Evolutionary conservation across 2,329 filamentous ascomycete species (phyloP).

Genomic region (Beauveria scarabaeidicola): DNA sequence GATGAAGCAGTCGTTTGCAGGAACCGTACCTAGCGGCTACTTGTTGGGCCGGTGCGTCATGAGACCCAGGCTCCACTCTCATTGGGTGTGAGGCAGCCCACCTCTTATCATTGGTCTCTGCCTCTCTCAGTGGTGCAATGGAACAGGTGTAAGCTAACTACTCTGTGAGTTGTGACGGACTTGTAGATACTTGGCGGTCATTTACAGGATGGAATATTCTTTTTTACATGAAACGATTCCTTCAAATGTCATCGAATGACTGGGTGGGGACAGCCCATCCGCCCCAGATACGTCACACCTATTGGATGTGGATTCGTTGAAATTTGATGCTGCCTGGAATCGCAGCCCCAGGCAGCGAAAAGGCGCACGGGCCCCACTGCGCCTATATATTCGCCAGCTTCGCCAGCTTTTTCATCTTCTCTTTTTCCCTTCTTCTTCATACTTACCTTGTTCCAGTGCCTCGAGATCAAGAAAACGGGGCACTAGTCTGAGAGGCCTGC

Average conservation of each 20-base stretch:
- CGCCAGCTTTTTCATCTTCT: slow-evolving; percentile 11
- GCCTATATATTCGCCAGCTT: slow-evolving; percentile 16
- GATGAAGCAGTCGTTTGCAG: not conserved
- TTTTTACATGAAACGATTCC: not conserved
- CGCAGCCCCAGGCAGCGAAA: slow-evolving; percentile 13
- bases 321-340: not conserved
- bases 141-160: not conserved
- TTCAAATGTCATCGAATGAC: not conserved
- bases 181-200: not conserved
- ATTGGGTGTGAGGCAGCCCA: slow-evolving; percentile 14
- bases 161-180: not conserved
- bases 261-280: not conserved
- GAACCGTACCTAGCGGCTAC: not conserved
- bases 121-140: not conserved
- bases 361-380: slow-evolving; percentile 17
- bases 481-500: slow-evolving; percentile 38
- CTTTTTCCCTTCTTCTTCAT: slow-evolving; percentile 33
- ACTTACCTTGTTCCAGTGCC: slow-evolving; percentile 41
- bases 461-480: slow-evolving; percentile 35
- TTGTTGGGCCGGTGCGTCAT: slow-evolving; percentile 27
- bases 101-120: not conserved
- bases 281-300: not conserved
- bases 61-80: slow-evolving; percentile 23
- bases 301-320: not conserved
- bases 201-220: not conserved